Evolutionary conservation across 192 early-diverging fungal species (phyloP), one percentile per base, ranked within the genome.

Genomic region (Gigaspora rosea): DNA sequence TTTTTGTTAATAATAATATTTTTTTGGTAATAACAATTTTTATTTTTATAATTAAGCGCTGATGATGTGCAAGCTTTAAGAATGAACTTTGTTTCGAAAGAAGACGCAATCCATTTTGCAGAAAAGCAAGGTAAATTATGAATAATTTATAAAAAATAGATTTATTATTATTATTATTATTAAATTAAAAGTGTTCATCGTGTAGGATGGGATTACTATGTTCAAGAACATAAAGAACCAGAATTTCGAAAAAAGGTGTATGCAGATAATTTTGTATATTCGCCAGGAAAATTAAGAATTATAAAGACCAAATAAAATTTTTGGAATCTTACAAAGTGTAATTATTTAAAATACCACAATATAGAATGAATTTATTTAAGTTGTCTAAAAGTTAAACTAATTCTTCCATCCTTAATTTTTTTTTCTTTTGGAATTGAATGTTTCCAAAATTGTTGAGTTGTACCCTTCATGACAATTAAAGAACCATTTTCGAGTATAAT

Each of bases 21-120:
- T 27, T 27, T 27, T 27, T 27, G 27, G 27, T 27, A 27, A 27
- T 27, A 27, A 27, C 27, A 27, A 41, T 41, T 41, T 41, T 3
- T 6, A 1, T 0, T 41, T 41, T 41, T 3, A 41, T 41, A 41
- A 3, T 41, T 41, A 41, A 41, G 7, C 41, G 7, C 92, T 57
- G 97, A 99, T 82, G 85, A 91, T 50, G 87, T 94, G 83, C 89
- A 95, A 81, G 92, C 92, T 15, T 82, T 96, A 52, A 80, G 83
- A 13, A 84, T 97, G 84, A 93, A 95, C 81, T 99, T 99, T 82
- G 58, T 78, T 22, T 82, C 86, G 46, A 95, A 94, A 83, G 95
- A 99, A 78, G 94, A 93, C 50, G 96, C 97, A 41, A 88, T 97
- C 71, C 81, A 87, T 51, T 99, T 99, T 87, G 97, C 95, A n/a